Percentiles rank a stretch among this genome's conserved stretches.
phyloP scores from a whole-genome alignment of 1,284 basidiomycete genomes.

The Garcileccinum viscosum region DNA sequence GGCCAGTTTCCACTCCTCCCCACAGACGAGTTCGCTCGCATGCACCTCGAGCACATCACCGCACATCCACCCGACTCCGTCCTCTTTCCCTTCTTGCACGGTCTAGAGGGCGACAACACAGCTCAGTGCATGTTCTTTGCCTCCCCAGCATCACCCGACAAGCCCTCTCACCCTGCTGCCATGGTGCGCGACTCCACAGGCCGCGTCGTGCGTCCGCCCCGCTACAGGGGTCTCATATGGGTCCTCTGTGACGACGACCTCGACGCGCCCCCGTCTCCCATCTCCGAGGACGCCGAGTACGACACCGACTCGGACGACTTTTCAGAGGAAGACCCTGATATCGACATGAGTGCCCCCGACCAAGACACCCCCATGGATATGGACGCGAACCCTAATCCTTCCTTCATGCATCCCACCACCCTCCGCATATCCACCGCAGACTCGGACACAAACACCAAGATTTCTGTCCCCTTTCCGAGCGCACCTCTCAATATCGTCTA shows the following conservation, averaged over 20 bases:
- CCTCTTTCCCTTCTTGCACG: slow-evolving; percentile 85
- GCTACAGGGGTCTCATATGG: slow-evolving; percentile 73
- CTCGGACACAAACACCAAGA: slow-evolving; percentile 22
- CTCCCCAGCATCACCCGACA: slow-evolving; percentile 29
- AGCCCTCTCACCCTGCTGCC: slow-evolving; percentile 22
- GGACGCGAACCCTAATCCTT: slow-evolving; percentile 20
- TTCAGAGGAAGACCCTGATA: slow-evolving; percentile 40
- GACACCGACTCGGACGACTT: slow-evolving; percentile 43
- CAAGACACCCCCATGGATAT: slow-evolving; percentile 37
- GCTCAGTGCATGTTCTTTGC: slow-evolving; percentile 83
- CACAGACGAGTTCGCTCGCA: slow-evolving; percentile 59
- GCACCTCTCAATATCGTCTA: slow-evolving; percentile 26
- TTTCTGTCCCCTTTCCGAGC: slow-evolving; percentile 22
- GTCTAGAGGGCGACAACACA: slow-evolving; percentile 79
- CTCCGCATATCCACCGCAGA: slow-evolving; percentile 44
- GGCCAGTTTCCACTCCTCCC: slow-evolving; percentile 47
- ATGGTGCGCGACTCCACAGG: slow-evolving; percentile 34
- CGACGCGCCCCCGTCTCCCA: slow-evolving; percentile 33
- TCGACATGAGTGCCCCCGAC: slow-evolving; percentile 37
- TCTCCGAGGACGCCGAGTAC: slow-evolving; percentile 42
- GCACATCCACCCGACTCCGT: slow-evolving; percentile 76
- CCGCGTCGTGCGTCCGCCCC: slow-evolving; percentile 43
- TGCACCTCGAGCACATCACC: slow-evolving; percentile 69
- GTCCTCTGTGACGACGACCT: slow-evolving; percentile 74
- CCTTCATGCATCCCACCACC: slow-evolving; percentile 62